Percentiles rank a stretch among this genome's conserved stretches.
Conservation (phyloP, 2,329 filamentous ascomycete species). For the Karstenula rhodostoma region DNA sequence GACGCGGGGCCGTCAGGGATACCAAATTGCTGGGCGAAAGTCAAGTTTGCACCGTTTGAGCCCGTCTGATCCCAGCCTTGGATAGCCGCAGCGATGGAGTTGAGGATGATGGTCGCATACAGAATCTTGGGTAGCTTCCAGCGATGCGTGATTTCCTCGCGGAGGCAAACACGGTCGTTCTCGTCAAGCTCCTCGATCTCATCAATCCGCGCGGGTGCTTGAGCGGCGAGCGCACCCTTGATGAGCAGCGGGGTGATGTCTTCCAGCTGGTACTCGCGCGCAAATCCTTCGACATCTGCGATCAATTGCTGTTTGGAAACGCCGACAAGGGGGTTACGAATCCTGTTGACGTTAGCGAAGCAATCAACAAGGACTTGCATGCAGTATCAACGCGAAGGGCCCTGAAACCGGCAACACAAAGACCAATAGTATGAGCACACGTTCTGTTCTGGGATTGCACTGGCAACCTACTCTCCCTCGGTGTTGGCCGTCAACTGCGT, state of each 20-base stretch:
- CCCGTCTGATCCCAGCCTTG: conserved; percentile 70
- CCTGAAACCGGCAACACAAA: not conserved
- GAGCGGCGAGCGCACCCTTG: conserved; percentile 70
- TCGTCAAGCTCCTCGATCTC: conserved; percentile 68
- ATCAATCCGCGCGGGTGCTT: conserved; percentile 71
- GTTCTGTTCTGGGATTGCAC: not conserved
- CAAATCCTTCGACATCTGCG: conserved; percentile 67
- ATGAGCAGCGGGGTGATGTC: conserved; percentile 66
- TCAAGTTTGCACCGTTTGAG: conserved; percentile 62
- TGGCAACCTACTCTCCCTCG: conserved; percentile 43
- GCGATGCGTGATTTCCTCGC: conserved; percentile 69
- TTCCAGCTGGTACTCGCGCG: conserved; percentile 64
- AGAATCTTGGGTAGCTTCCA: conserved; percentile 66
- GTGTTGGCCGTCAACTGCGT: conserved; percentile 37
- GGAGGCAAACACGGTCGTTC: conserved; percentile 66
- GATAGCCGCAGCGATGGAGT: conserved; percentile 74
- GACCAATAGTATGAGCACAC: not conserved
- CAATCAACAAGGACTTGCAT: not conserved
- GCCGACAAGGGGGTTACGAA: conserved; percentile 65
- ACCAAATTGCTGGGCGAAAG: conserved; percentile 58
- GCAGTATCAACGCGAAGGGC: not conserved
- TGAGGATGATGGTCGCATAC: conserved; percentile 71
- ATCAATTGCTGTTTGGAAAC: conserved; percentile 63
- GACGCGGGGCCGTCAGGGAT: conserved; percentile 35
- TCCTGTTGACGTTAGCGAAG: conserved; percentile 47